phyloP scores from a whole-genome alignment of 2,329 filamentous ascomycete species.

The Parascedosporium putredinis region DNA sequence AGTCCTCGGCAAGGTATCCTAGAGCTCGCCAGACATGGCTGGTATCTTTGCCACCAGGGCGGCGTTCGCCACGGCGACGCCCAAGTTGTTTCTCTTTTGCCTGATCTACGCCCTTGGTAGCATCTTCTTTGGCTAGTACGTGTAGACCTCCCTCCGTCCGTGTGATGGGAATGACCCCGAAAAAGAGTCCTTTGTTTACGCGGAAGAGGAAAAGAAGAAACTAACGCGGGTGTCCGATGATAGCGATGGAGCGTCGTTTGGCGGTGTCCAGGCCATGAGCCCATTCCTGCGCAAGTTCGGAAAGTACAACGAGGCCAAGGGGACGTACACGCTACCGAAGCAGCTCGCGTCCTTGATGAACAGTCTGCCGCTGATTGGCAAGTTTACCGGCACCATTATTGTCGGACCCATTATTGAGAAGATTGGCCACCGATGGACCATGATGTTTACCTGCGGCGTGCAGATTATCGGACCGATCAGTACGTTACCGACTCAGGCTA shows the following conservation, averaged over 20 bases:
- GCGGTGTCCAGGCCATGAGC: slow-evolving; percentile 12
- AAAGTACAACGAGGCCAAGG: slow-evolving; percentile 6
- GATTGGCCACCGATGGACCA: slow-evolving; percentile 11
- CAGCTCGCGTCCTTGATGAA: slow-evolving; percentile 10
- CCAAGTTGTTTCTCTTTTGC: slow-evolving; percentile 11
- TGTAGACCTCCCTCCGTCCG: neutral
- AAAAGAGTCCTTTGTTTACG: no score
- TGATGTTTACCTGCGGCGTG: slow-evolving; percentile 12
- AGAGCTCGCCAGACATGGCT: no score
- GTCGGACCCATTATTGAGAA: slow-evolving; percentile 13
- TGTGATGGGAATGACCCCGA: no score
- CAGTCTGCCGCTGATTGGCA: slow-evolving; percentile 10
- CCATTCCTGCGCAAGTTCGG: slow-evolving; percentile 12
- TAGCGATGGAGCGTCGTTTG: slow-evolving; percentile 13
- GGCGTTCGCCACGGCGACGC: slow-evolving; percentile 11
- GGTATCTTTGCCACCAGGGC: slow-evolving; percentile 12
- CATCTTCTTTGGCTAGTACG: slow-evolving; percentile 12
- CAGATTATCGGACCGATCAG: slow-evolving; percentile 13
- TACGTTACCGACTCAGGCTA: neutral
- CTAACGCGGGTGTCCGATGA: no score
- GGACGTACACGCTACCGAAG: slow-evolving; percentile 8
- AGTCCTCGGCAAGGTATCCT: no score
- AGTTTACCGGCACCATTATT: slow-evolving; percentile 11
- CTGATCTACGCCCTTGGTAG: slow-evolving; percentile 13
- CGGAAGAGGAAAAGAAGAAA: no score